Conservation (phyloP, 176 grass and related monocot genomes). For the Carex cristatella region DNA sequence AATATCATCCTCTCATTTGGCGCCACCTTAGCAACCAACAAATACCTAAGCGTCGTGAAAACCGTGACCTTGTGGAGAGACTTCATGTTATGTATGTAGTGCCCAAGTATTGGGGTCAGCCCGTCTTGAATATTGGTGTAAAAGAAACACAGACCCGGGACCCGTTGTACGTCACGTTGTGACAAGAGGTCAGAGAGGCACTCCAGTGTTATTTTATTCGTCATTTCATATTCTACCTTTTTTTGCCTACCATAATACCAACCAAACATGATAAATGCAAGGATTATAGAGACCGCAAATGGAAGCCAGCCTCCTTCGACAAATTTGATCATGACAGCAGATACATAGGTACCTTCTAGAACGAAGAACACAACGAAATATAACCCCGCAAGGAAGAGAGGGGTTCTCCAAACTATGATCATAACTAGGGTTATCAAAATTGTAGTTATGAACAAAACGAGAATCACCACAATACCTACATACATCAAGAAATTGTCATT, state of each 20-base stretch:
- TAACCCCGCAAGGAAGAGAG: slow-evolving; percentile 31
- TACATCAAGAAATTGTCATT: neutral
- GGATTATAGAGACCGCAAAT: slow-evolving; percentile 56
- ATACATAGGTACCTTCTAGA: slow-evolving; percentile 60
- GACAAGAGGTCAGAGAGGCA: slow-evolving; percentile 47
- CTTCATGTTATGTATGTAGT: slow-evolving; percentile 71
- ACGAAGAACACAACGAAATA: slow-evolving; percentile 51
- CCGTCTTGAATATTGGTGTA: slow-evolving; percentile 76
- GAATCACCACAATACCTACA: slow-evolving; percentile 85
- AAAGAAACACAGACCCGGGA: slow-evolving; percentile 73
- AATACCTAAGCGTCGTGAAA: slow-evolving; percentile 55
- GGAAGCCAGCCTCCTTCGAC: slow-evolving; percentile 70
- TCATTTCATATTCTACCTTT: slow-evolving; percentile 60
- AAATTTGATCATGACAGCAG: slow-evolving; percentile 72
- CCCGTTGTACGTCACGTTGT: slow-evolving; percentile 50
- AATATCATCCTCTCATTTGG: slow-evolving; percentile 49
- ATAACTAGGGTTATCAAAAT: slow-evolving; percentile 73
- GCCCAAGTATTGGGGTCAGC: slow-evolving; percentile 54
- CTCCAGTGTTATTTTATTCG: slow-evolving; percentile 59
- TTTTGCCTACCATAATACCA: slow-evolving; percentile 80
- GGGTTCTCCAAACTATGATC: slow-evolving; percentile 70
- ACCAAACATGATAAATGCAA: slow-evolving; percentile 68
- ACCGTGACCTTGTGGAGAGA: slow-evolving; percentile 55
- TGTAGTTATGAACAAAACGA: slow-evolving; percentile 88
- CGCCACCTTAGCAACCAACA: slow-evolving; percentile 62